Evolutionary conservation across 768 basidiomycete genomes (phyloP).

Genomic region (Mycena amicta): DNA sequence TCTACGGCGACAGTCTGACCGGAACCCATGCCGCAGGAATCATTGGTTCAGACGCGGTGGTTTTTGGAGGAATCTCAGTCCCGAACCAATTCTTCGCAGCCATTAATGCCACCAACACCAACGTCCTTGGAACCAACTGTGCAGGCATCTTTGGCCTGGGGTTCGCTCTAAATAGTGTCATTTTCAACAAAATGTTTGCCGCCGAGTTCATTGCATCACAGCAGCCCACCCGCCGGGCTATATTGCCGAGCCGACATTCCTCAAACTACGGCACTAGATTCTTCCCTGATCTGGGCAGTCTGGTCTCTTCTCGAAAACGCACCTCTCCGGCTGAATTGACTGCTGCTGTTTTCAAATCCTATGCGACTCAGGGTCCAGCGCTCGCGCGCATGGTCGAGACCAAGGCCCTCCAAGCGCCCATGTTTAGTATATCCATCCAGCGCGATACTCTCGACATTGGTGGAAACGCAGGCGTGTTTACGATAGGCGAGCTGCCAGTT

Average conservation of each 20-base stretch:
- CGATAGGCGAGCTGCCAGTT: constrained; percentile 64
- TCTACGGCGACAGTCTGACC: constrained; percentile 73
- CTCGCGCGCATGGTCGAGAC: constrained; percentile 48
- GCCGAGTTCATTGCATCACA: constrained; percentile 13
- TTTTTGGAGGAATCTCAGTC: constrained; percentile 50
- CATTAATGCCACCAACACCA: constrained; percentile 70
- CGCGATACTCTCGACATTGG: constrained; percentile 70
- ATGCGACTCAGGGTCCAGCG: constrained; percentile 46
- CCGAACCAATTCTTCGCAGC: constrained; percentile 60
- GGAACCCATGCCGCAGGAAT: constrained; percentile 69
- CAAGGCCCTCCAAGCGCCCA: constrained; percentile 40
- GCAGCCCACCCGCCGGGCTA: constrained; percentile 1
- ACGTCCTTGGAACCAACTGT: constrained; percentile 53
- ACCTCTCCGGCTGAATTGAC: constrained; percentile 22
- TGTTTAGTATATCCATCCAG: constrained; percentile 65
- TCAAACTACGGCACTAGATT: constrained; percentile 29
- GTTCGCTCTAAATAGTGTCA: constrained; percentile 47
- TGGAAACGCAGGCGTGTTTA: constrained; percentile 66
- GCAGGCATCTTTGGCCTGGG: constrained; percentile 77
- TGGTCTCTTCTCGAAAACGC: constrained; percentile 16
- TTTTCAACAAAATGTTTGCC: constrained; percentile 46
- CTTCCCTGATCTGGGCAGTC: constrained; percentile 33
- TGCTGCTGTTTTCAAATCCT: constrained; percentile 42
- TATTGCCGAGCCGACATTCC: not conserved
- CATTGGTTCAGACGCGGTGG: constrained; percentile 61